Base-by-base conservation (phyloP, 306 rosid species). In the Castanopsis chinensis region DNA sequence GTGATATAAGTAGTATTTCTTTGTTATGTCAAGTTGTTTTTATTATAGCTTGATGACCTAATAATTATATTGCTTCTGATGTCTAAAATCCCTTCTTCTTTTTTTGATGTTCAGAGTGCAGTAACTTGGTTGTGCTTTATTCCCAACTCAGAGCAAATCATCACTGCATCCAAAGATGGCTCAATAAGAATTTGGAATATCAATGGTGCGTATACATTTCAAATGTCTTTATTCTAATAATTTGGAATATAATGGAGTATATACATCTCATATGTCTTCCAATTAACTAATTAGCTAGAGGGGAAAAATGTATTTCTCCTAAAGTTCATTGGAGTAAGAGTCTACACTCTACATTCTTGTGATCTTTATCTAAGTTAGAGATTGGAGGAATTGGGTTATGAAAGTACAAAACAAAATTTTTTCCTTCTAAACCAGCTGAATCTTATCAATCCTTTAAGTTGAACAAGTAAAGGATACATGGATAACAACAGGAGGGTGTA, bases 61-160 rank as follows among this genome's bases (percentile, higher is more conserved):
- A 19, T 35, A 35, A 35, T 35, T 68, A 49, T 17, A 18, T 64
- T 19, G 52, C 51, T 67, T 67, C 52, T 67, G 4, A 33, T 68
- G 14, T 68, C 52, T 68, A 33, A 68, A 21, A 12, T 25, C 54
- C 28, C 53, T 75, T 35, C 21, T 33, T 45, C 7, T 78, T 17
- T 12, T 70, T 43, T 45, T 74, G 60, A 53, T 79, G 73, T 70
- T 80, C 87, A 96, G 99, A 93, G 99, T 88, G 99, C 99, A 12
- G 98, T 93, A 77, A 93, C 98, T 74, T 96, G 99, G 99, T 89
- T 96, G 76, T 93, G 99, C 89, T 96, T 96, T 80, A 15, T 91
- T 33, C 92, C 96, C 41, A 86, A 89, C 90, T 96, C 97, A 0
- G 96, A 96, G 85, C 90, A 87, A 85, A 90, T 96, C 73, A 93